Evolutionary conservation across 441 rosid genomes (phyloP).

Genomic region (Gossypium laxum): DNA sequence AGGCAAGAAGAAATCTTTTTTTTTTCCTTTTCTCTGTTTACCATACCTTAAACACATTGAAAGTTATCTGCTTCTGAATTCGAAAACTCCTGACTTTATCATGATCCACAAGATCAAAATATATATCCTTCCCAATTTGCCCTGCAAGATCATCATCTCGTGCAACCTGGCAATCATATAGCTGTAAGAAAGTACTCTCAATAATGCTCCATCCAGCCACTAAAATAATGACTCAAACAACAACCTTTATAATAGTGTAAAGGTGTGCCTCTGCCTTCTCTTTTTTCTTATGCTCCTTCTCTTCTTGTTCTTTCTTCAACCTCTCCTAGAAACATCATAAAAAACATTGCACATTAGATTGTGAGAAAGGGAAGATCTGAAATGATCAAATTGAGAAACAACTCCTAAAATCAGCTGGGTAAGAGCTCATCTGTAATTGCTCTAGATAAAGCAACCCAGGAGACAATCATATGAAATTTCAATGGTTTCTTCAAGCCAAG

Average conservation of each 20-base stretch:
- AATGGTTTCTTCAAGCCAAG: conserved; percentile 12
- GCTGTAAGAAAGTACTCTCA: neutral
- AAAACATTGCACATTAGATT: neutral
- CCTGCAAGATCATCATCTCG: conserved; percentile 37
- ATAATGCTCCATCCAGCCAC: neutral
- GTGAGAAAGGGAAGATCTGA: neutral
- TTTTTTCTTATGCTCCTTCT: conserved; percentile 35
- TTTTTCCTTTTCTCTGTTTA: neutral
- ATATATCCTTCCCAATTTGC: conserved; percentile 40
- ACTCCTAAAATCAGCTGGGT: conserved; percentile 9
- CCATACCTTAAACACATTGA: conserved; percentile 36
- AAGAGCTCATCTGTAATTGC: conserved; percentile 4
- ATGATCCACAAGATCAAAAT: conserved; percentile 47
- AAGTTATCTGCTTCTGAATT: conserved; percentile 35
- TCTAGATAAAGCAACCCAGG: conserved; percentile 10
- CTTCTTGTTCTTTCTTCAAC: conserved; percentile 47
- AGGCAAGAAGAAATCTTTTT: neutral
- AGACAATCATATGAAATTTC: conserved; percentile 4
- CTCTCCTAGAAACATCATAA: conserved; percentile 21
- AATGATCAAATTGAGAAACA: neutral
- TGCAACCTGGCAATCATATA: conserved; percentile 32
- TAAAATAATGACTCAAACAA: neutral
- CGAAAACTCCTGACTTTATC: conserved; percentile 44
- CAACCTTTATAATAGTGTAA: conserved; percentile 41
- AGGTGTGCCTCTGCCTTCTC: conserved; percentile 45